Evolutionary conservation across 306 rosid genomes (phyloP).

Genomic region (Prunus salicina): DNA sequence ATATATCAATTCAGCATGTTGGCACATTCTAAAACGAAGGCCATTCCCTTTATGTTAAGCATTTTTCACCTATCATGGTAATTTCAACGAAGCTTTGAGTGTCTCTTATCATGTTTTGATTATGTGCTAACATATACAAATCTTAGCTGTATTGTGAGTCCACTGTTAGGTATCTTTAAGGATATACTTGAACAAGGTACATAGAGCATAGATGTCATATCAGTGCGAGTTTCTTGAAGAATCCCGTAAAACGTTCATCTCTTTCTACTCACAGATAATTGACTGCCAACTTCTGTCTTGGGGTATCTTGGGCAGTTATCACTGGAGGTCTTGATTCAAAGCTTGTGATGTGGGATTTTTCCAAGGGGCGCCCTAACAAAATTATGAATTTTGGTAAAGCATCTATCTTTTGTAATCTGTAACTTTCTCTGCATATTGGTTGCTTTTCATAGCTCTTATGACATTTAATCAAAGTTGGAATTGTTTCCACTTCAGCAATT

Average conservation of each 20-base stretch:
- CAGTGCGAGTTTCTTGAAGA: neutral
- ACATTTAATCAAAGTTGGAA: neutral
- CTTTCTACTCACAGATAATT: neutral
- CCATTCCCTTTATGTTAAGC: neutral
- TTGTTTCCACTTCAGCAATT: neutral
- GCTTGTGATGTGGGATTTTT: conserved; percentile 89
- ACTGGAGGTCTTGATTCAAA: conserved; percentile 93
- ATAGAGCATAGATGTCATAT: neutral
- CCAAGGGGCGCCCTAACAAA: conserved; percentile 74
- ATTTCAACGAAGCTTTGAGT: neutral
- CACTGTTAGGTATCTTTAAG: neutral
- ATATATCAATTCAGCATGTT: neutral
- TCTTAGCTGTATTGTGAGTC: neutral
- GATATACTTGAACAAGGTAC: neutral
- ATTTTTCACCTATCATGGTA: neutral
- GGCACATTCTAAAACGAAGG: neutral
- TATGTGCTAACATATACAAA: neutral
- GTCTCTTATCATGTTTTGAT: neutral
- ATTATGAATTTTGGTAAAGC: conserved; percentile 63
- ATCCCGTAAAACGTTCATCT: conserved; percentile 15
- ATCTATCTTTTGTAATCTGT: conserved; percentile 13
- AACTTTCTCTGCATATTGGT: conserved; percentile 1
- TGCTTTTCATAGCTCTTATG: neutral
- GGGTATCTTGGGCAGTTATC: conserved; percentile 47
- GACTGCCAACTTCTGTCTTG: conserved; percentile 18